Base-by-base conservation (phyloP, 768 basidiomycete genomes). In the Lentinula aciculospora region DNA sequence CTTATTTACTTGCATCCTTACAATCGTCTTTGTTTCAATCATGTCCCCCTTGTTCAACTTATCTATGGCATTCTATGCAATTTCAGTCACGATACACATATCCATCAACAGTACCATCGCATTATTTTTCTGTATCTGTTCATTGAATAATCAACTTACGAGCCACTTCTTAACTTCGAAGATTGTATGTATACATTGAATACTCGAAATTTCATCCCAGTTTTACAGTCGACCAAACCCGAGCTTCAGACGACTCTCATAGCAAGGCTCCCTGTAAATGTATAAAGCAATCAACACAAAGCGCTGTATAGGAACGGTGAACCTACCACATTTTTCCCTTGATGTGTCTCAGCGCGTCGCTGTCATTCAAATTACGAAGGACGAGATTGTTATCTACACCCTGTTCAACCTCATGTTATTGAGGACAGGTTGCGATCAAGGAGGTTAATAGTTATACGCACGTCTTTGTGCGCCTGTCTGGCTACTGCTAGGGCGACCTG, bases 401-500 rank as follows among this genome's bases (percentile, higher is more conserved):
- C 80, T 81, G 46, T 17, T 49, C n/a, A 44, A 21, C 32, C 10
- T 21, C 4, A n/a, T 17, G 19, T 40, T 29, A 36, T 58, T 3
- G 45, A 27, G 23, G 37, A 9, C 27, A 23, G 9, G 23, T 8
- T 17, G 25, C 15, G 7, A 53, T 40, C 8, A 12, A 21, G 27
- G n/a, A n/a, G 17, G 21, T 32, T 28, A 19, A 50, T n/a, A n/a
- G n/a, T n/a, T n/a, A 10, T 47, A 69, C 79, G 61, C 60, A 85
- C 85, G 61, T 85, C 84, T 51, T 77, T 75, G 63, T 89, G 87
- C 12, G 87, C 85, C 27, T 81, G 74, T 44, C 81, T 74, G 42
- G 89, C 76, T 27, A 89, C 85, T n/a, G 79, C 75, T 39, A 78
- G 63, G 15, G 88, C 84, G 50, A 91, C 81, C 45, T 69, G 61